A percentile compares a stretch with the other conserved stretches of the same genome.
These are phyloP conservation scores for Exobasidium cylindrosporum DNA, from an alignment of 1,284 basidiomycete species.

Conservation along the genomic window DNA sequence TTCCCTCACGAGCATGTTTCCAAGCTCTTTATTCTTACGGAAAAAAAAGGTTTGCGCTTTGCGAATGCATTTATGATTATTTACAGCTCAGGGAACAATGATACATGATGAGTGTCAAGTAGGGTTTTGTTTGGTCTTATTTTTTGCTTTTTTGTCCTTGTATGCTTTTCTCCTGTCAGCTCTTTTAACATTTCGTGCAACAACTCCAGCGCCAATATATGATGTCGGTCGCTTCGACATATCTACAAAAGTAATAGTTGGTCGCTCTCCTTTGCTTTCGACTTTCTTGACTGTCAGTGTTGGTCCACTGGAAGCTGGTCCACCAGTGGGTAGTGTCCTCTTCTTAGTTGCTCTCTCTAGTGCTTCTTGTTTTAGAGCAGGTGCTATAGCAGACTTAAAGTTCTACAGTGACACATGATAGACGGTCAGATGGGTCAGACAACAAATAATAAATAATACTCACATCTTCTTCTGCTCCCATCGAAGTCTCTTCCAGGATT, in stretches of 20 bases:
- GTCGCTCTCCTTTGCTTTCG: background rate
- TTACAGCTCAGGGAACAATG: no score
- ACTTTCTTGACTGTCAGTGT: slow-evolving; percentile 1
- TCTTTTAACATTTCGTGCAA: slow-evolving; percentile 11
- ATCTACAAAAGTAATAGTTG: slow-evolving; percentile 4
- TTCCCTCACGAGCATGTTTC: no score
- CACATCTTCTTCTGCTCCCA: background rate
- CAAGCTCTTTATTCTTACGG: no score
- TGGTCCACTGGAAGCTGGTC: slow-evolving; percentile 7
- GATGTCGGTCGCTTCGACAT: slow-evolving; percentile 10
- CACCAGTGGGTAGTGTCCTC: slow-evolving; percentile 6
- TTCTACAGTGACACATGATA: background rate
- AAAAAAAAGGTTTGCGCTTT: no score
- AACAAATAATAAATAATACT: background rate
- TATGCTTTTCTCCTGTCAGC: slow-evolving; percentile 10
- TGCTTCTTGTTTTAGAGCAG: slow-evolving; percentile 2
- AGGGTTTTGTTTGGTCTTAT: no score
- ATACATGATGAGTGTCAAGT: no score
- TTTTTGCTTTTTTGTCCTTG: background rate
- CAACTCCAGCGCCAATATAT: slow-evolving; percentile 10
- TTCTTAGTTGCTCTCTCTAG: slow-evolving; percentile 3
- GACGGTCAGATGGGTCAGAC: no score
- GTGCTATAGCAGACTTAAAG: slow-evolving; percentile 1
- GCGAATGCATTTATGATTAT: no score
- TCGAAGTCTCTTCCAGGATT: background rate